Evolutionary conservation across 1,284 basidiomycete species (phyloP), one percentile per base, ranked within the genome.

Genomic region (Leccinum subrobustum): DNA sequence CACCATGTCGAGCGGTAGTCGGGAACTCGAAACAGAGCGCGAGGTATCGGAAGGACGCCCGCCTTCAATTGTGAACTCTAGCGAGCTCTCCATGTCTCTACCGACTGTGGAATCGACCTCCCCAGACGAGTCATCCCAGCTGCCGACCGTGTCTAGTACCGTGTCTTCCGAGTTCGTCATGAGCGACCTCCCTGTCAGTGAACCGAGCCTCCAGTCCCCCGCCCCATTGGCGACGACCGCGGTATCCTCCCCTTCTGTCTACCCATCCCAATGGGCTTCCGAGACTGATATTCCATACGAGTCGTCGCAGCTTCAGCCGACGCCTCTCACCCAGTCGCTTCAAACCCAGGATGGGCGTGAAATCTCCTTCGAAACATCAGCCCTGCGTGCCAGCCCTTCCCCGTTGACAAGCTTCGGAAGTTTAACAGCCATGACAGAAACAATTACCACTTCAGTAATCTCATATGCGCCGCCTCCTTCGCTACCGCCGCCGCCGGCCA

Each of bases 281-380:
- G 84, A 86, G 65, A 85, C 85, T 0, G 83, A 89, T 61, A 66
- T 77, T 9, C 88, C 89, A 0, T 92, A 87, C 64, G 88, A 91
- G 37, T 89, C 88, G 0, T 87, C 87, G 0, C 73, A 87, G n/a
- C 75, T 92, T 20, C 77, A 77, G 9, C 86, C 89, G 0, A 90
- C 89, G 0, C 88, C 87, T 23, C 87, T 88, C 14, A 73, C 86
- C 3, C 78, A 79, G 54, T 85, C 86, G 0, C 65, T 84, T 20
- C 81, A 81, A 1, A 68, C 88, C 31, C 81, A 79, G 1, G 87
- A 89, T 54, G 82, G 79, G 1, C 76, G 73, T 2, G 89, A 91
- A 64, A 74, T 69, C 0, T 89, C 87, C 0, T 87, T 85, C 62
- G 89, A 91, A 52, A 83, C 83, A 0, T 83, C 83, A 0, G 74